phyloP scores from a whole-genome alignment of 1,284 basidiomycete species.

The Fomes fomentarius region DNA sequence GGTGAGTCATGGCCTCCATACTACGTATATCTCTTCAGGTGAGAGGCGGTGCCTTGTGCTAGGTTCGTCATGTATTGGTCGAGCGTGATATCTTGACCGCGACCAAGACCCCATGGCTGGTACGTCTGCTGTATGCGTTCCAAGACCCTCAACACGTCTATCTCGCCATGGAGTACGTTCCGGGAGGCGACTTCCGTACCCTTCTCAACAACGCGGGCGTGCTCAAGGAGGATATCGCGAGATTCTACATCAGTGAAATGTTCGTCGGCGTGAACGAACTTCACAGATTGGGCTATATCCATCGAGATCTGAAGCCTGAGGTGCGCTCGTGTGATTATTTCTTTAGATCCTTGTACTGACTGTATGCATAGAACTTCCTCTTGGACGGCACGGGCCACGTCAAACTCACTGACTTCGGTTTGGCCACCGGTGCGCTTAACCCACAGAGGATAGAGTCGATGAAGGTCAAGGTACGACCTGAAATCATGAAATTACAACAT shows the following conservation, averaged over 20 bases:
- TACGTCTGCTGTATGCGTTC: conserved; percentile 91
- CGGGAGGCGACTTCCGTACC: conserved; percentile 94
- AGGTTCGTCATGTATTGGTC: conserved; percentile 94
- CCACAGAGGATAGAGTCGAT: conserved; percentile 95
- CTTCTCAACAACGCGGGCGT: conserved; percentile 96
- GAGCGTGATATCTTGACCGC: conserved; percentile 96
- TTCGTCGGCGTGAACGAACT: conserved; percentile 89
- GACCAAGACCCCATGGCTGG: conserved; percentile 95
- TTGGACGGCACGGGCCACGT: conserved; percentile 96
- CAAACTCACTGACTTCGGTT: conserved; percentile 97
- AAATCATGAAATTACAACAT: conserved; percentile 1
- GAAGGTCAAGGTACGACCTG: conserved; percentile 75
- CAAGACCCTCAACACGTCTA: conserved; percentile 90
- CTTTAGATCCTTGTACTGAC: neutral
- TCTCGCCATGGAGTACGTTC: conserved; percentile 98
- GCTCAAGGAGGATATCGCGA: conserved; percentile 92
- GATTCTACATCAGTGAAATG: conserved; percentile 97
- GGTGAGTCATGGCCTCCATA: too few species aligned
- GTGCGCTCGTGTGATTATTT: conserved; percentile 42
- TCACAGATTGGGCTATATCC: conserved; percentile 95
- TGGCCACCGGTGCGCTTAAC: conserved; percentile 96
- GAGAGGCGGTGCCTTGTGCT: too few species aligned
- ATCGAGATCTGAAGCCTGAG: conserved; percentile 98
- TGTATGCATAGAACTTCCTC: conserved; percentile 86
- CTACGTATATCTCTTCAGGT: too few species aligned